Evolutionary conservation across 164 flowering plant genomes (phyloP), one percentile per base, ranked within the genome.

Genomic region (Malania oleifera): DNA sequence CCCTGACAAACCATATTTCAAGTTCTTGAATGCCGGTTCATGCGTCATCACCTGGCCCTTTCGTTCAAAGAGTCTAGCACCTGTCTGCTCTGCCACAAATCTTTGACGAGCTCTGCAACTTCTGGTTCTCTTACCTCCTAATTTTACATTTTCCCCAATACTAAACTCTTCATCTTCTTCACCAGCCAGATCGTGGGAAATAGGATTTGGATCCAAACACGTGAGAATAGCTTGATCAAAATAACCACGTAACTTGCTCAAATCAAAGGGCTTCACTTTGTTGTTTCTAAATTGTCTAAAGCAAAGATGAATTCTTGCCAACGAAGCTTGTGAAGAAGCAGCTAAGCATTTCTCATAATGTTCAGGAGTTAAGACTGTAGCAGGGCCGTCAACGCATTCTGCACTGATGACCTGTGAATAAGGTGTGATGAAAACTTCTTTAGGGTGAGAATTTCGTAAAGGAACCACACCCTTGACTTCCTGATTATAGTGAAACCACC

Each of bases 361-460:
- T 59, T 85, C 87, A 22, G 89, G 96, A 57, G 85, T 84, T 69
- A 95, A 76, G 58, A 95, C 82, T 14, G 83, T 69, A 20, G 96
- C 89, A 47, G 83, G 84, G 65, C 98, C 97, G 70, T 95, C 96
- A 57, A 95, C 88, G 73, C 98, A 91, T 58, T 91, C 99, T 10
- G 82, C 97, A 76, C 99, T 91, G 56, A 91, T 84, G 51, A 87
- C 97, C 61, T 95, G 96, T 28, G 80, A 70, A 73, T 84, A 73
- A 12, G 96, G 91, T 1, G 99, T 91, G 59, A 91, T 81, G 66
- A 91, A 95, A 61, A 95, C 91, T 77, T 95, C 97, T 71, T 78
- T 79, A n/a, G 90, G 83, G 58, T 87, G 91, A 35, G 82, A 73
- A 64, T 77, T 82, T 19, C 77, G 68, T 31, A 81, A 34, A 48